Conservation (phyloP, 345 rosid genomes). For the Acer saccharum region DNA sequence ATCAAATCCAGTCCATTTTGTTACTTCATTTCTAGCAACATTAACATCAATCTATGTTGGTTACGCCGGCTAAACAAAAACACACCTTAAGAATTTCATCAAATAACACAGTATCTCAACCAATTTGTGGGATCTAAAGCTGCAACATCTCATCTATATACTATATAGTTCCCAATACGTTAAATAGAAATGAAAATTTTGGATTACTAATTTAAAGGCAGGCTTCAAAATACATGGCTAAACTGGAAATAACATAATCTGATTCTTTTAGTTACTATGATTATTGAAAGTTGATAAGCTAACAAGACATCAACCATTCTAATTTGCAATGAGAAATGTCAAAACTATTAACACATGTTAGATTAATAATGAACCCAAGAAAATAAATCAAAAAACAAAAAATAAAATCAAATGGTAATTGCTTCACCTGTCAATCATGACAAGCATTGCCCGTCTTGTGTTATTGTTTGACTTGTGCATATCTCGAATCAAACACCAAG, state of each 20-base stretch:
- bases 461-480: slow-evolving; percentile 49
- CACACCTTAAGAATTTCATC: neutral
- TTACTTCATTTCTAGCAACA: neutral
- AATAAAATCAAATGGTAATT: neutral
- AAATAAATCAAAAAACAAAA: neutral
- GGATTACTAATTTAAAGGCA: neutral
- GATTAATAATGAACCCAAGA: neutral
- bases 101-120: neutral
- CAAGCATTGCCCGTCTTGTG: slow-evolving; percentile 65
- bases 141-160: neutral
- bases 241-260: neutral
- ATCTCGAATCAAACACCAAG: slow-evolving; percentile 84
- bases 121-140: neutral
- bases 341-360: neutral
- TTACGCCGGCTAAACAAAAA: neutral
- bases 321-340: neutral
- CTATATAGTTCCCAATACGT: neutral
- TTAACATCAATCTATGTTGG: neutral
- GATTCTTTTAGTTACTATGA: neutral
- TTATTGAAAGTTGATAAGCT: neutral
- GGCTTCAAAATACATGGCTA: neutral
- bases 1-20: neutral
- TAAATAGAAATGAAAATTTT: neutral
- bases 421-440: slow-evolving; percentile 79
- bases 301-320: neutral